Base-by-base conservation (phyloP, 202 grass and related monocot genomes). In the Elaeis oleifera region DNA sequence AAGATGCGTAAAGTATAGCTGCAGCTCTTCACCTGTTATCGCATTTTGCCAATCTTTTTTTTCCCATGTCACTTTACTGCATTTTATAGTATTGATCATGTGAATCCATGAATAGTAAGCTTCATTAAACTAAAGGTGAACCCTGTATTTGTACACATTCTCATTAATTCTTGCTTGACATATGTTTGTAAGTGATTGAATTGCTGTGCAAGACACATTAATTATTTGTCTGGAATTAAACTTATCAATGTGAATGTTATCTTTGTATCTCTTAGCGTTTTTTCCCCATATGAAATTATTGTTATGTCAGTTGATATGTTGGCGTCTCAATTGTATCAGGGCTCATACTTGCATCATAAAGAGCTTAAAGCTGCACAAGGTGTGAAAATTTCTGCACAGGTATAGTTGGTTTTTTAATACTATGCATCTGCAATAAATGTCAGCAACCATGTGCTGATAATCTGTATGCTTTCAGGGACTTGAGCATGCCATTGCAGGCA, bases 341-440 rank as follows among this genome's bases (percentile, higher is more conserved):
- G 84, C 17, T 71, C 64, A 18, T 92, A 84, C 58, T 49, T 72
- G 64, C 80, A 84, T 62, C 80, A 92, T 14, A 76, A 92, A 68
- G 84, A 88, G 68, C 16, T 92, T 61, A 92, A 73, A 74, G 88
- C 80, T 56, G 80, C 75, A 23, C 88, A 92, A 59, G 88, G 77
- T 68, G 71, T 96, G 63, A 96, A 96, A 83, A 81, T 96, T 65
- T 96, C 91, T 76, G 91, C 84, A 3, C 81, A 92, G 83, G 84
- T 87, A 57, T 61, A n/a, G 58, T 60, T 63, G 31, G 54, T 53
- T 72, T 61, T 31, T 71, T 5, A 21, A 14, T 55, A 25, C 8
- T 25, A 14, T 16, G 64, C 67, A 73, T 50, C 49, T 56, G 36
- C 67, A 22, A 55, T 49, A 5, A 23, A 26, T 59, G 14, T 39